phyloP scores from a whole-genome alignment of 2,329 filamentous ascomycete species.

The Ophiosphaerella korrae region DNA sequence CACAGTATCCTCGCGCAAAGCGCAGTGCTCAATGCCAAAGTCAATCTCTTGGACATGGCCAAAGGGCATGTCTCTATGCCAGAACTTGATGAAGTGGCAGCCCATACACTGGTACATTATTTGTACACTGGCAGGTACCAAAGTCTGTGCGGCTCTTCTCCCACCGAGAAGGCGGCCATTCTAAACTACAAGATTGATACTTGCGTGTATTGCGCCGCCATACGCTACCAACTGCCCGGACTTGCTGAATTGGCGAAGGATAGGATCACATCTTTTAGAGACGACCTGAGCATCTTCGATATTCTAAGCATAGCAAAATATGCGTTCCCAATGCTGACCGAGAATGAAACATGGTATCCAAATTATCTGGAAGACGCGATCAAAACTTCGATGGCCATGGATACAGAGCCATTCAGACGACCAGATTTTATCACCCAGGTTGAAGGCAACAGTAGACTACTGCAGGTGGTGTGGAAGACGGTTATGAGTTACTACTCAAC shows the following conservation, averaged over 20 bases:
- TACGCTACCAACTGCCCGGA: conserved; percentile 29
- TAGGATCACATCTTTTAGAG: conserved; percentile 20
- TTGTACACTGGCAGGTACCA: conserved; percentile 32
- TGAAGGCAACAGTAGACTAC: conserved; percentile 30
- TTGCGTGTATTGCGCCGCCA: conserved; percentile 34
- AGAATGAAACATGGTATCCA: conserved; percentile 32
- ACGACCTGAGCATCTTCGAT: conserved; percentile 28
- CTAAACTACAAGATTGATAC: conserved; percentile 25
- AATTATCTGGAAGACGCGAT: conserved; percentile 28
- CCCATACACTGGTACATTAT: conserved; percentile 32
- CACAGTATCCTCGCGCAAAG: conserved; percentile 29
- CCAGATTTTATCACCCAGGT: conserved; percentile 32
- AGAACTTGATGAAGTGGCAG: conserved; percentile 29
- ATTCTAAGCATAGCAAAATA: conserved; percentile 27
- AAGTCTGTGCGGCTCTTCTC: conserved; percentile 6
- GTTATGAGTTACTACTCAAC: conserved; percentile 28
- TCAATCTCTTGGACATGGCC: conserved; percentile 9
- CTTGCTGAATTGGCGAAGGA: conserved; percentile 32
- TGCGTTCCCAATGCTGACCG: conserved; percentile 27
- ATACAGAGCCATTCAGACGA: conserved; percentile 28
- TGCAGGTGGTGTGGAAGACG: conserved; percentile 35
- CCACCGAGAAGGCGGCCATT: conserved; percentile 3
- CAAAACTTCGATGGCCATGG: conserved; percentile 20
- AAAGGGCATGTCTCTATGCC: conserved; percentile 24
- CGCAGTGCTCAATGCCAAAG: conserved; percentile 22